Evolutionary conservation across 108 stramenopile genomes (phyloP), one percentile per base, ranked within the genome.

Genomic region (Stephanodiscus minutulus): DNA sequence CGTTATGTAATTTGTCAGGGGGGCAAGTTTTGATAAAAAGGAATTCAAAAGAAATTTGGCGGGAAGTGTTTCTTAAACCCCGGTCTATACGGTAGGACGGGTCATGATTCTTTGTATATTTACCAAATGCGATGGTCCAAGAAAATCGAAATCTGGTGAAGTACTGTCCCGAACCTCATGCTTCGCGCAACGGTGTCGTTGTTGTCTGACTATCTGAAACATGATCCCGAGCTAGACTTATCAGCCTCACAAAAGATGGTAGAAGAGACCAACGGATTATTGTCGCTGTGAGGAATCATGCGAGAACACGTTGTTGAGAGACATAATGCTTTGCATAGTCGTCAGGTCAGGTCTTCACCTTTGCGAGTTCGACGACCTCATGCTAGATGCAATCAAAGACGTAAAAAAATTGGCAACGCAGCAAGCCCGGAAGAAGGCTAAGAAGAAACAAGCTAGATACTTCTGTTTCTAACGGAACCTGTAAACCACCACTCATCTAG

Each of bases 261-360:
- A 0, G 64, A 71, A 43, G 8, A 50, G 0, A 59, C 52, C 0
- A 52, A 44, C 22, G 22, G 41, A 18, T 12, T 39, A 5, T 52
- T 77, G 77, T 41, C 53, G 77, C 7, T 77, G 70, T 41, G 61
- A 33, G 43, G 77, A 77, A 54, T 77, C 77, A 13, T 49, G 61
- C 25, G 69, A 71, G 27, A 56, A 65, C 15, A 64, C 41, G 2
- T 71, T 77, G 21, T 50, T 77, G 24, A 15, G 41, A 27, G 77
- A 77, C 49, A n/a, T 77, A 1, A 64, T 77, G 24, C 54, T 64
- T 12, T 64, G 68, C 58, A 24, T 70, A 5, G 27, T 50, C 13
- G 22, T 3, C 18, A n/a, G n/a, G n/a, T n/a, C n/a, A n/a, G n/a
- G n/a, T n/a, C n/a, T n/a, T n/a, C n/a, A n/a, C n/a, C n/a, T n/a